Percentiles rank a stretch among this genome's conserved stretches.
Conservation (phyloP, 2,329 filamentous ascomycete genomes). For the Elsinoe perseae region DNA sequence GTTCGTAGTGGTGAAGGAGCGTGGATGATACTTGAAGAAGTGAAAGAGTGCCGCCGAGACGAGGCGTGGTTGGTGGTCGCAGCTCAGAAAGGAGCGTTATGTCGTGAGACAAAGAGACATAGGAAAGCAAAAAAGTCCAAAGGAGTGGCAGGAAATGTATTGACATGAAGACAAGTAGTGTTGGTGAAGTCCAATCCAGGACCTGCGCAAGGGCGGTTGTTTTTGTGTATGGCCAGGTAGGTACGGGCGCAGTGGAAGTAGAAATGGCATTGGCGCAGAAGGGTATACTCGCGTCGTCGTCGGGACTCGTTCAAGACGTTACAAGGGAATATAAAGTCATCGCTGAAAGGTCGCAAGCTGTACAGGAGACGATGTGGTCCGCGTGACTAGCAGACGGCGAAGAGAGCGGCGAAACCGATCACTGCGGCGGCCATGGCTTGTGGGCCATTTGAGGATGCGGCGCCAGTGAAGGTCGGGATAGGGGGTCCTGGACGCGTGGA, state of each 20-base stretch:
- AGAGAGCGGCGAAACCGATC: constrained; percentile 11
- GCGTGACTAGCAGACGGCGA: constrained; percentile 14
- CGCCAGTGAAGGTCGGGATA: constrained; percentile 11
- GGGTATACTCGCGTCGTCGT: constrained; percentile 14
- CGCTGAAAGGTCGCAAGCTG: constrained; percentile 13
- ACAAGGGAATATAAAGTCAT: constrained; percentile 7
- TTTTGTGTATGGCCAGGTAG: background rate
- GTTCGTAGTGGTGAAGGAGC: background rate
- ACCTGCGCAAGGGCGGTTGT: background rate
- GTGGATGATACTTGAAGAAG: background rate
- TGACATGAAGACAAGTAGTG: constrained; percentile 7
- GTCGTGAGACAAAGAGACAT: constrained; percentile 7
- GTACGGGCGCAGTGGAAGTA: background rate
- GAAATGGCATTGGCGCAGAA: background rate
- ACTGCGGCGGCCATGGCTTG: constrained; percentile 12
- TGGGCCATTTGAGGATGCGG: constrained; percentile 9
- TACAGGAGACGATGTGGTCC: constrained; percentile 10
- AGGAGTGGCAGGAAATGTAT: constrained; percentile 10
- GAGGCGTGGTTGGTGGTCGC: background rate
- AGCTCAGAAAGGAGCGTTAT: background rate
- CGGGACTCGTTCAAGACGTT: constrained; percentile 12
- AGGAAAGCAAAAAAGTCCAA: background rate
- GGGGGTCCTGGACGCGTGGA: constrained; percentile 2
- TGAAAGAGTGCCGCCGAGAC: background rate
- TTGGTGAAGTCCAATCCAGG: constrained; percentile 4